Base-by-base conservation (phyloP, 805 yeast genomes). In the Zygoascus ofunaensis region DNA sequence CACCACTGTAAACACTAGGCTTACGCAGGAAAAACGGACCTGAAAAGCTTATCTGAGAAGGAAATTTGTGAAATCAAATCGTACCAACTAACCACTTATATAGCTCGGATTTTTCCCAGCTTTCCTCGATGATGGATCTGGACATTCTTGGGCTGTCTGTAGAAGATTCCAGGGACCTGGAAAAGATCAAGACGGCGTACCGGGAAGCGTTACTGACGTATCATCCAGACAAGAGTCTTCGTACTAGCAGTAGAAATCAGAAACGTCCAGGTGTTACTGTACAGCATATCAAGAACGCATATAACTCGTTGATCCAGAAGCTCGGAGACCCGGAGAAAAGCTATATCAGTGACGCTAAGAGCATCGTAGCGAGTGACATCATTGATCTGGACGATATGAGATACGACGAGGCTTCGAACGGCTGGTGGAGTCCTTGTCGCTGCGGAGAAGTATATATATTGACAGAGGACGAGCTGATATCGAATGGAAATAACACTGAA, bases 181-280 rank as follows among this genome's bases (percentile, higher is more conserved):
- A 42, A 62, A 18, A 48, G 12, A 69, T 89, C 22, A 79, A 76
- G 50, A 57, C 59, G 5, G 89, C 94, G 0, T 90, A 89, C 59
- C 74, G 71, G 45, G 64, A 60, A 28, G 72, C 73, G 14, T 69
- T 90, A 4, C 65, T 90, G 1, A 56, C 60, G 3, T 60, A 74
- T 2, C 97, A 90, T 60, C 97, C 97, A 1, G 97, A 90, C 59
- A 89, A 87, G 54, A 41, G 36, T n/a, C 14, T n/a, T 7, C n/a
- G n/a, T n/a, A 26, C 30, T 8, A 12, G 30, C 12, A 26, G 12
- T 26, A 8, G 10, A 8, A 7, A 24, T 3, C 30, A 35, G 12
- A 36, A 21, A 19, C 15, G 12, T 23, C 33, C 39, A 8, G 43
- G n/a, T 30, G 30, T 36, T 30, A 49, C 65, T 4, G 62, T 79